Base-by-base conservation (phyloP, 2,329 filamentous ascomycete species). In the Dactylonectria macrodidyma region DNA sequence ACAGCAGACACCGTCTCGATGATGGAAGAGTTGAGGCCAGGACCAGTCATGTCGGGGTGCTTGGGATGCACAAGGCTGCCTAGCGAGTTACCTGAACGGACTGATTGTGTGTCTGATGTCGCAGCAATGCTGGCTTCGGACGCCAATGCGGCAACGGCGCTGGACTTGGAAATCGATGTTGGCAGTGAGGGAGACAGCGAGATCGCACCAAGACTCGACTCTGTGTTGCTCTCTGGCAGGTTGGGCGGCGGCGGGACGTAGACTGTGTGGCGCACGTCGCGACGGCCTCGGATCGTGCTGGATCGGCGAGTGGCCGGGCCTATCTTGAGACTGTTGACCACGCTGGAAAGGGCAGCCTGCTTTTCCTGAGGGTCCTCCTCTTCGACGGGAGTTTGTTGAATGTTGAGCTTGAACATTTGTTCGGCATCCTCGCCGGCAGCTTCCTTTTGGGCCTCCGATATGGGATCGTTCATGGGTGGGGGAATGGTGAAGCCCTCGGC, bases 211-310 rank as follows among this genome's bases (percentile, higher is more conserved):
- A 75, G 30, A 9, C 68, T 71, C 0, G 68, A 73, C 14, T 78
- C 77, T 2, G 73, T 73, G 3, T 78, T 73, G 62, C 79, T 77
- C 69, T 84, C 79, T 55, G 81, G 67, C 16, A 81, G 70, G 34
- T 78, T 76, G 8, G 79, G 71, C 3, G 82, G 71, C 3, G 82
- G 79, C 10, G 93, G 92, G 70, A 95, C 87, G 77, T 96, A 95
- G 62, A 97, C 91, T 1, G 95, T 98, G 81, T 97, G 97, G 66
- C 95, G 90, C 70, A 97, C 94, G 79, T 98, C 95, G 78, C 96
- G 89, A 68, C 96, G 92, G 59, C 96, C 96, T 73, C 96, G 90
- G 16, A 97, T 85, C 14, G 95, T 98, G 52, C 93, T 92, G 14
- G 89, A 84, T 75, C 90, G 92, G 30, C 92, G 89, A 64, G 89